phyloP scores from a whole-genome alignment of 208 protist genomes.

The Acanthamoeba comandoni region DNA sequence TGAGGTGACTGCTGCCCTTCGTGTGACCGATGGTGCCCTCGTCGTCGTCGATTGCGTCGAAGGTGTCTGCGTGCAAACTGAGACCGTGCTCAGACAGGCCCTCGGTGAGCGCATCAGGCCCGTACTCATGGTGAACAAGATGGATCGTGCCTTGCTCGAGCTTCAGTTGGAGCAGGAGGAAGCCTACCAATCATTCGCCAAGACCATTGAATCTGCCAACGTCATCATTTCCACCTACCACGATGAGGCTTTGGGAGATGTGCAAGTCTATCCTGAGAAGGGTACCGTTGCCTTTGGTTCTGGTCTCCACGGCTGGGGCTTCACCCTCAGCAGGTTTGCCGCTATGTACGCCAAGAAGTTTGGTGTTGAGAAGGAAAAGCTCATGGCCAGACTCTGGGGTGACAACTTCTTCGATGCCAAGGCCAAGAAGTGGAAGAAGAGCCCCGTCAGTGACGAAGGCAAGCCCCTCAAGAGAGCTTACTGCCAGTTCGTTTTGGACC shows the following conservation, averaged over 20 bases:
- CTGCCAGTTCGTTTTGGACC: slow-evolving; percentile 97
- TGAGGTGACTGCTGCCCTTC: slow-evolving; percentile 98
- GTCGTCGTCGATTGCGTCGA: slow-evolving; percentile 99
- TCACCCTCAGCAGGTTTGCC: slow-evolving; percentile 97
- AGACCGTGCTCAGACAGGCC: slow-evolving; percentile 98
- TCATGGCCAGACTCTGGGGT: slow-evolving; percentile 97
- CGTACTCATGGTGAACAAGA: slow-evolving; percentile 99
- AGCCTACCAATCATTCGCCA: slow-evolving; percentile 90
- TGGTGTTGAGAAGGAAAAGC: slow-evolving; percentile 87
- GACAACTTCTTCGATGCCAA: slow-evolving; percentile 97
- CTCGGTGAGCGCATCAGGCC: slow-evolving; percentile 98
- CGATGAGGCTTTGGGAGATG: slow-evolving; percentile 94
- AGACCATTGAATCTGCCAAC: slow-evolving; percentile 95
- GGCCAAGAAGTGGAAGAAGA: slow-evolving; percentile 93
- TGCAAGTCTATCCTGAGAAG: slow-evolving; percentile 90
- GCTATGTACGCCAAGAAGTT: slow-evolving; percentile 96
- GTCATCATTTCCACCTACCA: slow-evolving; percentile 98
- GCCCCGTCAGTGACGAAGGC: slow-evolving; percentile 82
- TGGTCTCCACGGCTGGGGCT: slow-evolving; percentile 98
- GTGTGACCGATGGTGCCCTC: slow-evolving; percentile 99
- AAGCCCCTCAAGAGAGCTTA: slow-evolving; percentile 91
- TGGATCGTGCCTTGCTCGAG: slow-evolving; percentile 97
- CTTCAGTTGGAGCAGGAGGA: slow-evolving; percentile 91
- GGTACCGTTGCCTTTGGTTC: slow-evolving; percentile 98
- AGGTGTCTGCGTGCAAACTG: slow-evolving; percentile 99